A percentile compares a stretch with the other conserved stretches of the same genome.
Conservation (phyloP, 2,329 filamentous ascomycete species). For the Blastomyces parvus region DNA sequence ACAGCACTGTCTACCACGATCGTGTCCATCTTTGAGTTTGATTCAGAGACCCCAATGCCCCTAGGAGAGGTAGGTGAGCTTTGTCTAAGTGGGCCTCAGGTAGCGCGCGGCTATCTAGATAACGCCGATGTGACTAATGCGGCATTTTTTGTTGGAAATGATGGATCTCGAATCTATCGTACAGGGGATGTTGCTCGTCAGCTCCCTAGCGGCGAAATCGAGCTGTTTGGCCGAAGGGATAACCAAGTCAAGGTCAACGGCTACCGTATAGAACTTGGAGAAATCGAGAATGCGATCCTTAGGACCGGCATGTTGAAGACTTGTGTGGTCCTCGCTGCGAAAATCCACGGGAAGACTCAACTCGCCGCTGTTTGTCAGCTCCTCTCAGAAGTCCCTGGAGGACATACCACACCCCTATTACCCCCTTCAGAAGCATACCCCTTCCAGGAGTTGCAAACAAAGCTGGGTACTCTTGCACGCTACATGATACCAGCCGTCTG, state of each 20-base stretch:
- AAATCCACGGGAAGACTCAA: background rate
- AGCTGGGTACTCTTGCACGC: conserved; percentile 28
- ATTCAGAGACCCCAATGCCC: conserved; percentile 19
- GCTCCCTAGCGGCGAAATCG: background rate
- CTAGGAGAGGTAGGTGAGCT: conserved; percentile 24
- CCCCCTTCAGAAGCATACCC: conserved; percentile 22
- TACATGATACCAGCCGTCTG: conserved; percentile 7
- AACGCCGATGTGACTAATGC: conserved; percentile 19
- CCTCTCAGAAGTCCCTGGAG: background rate
- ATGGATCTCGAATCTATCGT: conserved; percentile 46
- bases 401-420: background rate
- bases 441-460: conserved; percentile 42
- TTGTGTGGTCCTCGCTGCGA: conserved; percentile 1
- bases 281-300: conserved; percentile 53
- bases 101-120: conserved; percentile 24
- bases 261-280: conserved; percentile 49
- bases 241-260: conserved; percentile 52
- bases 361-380: background rate
- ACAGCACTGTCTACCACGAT: conserved; percentile 20
- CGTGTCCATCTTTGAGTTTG: conserved; percentile 23
- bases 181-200: conserved; percentile 6
- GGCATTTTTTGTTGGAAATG: conserved; percentile 36
- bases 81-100: conserved; percentile 23
- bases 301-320: background rate
- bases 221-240: conserved; percentile 7